phyloP scores from a whole-genome alignment of 140 eudicot species.

The Senecio squalidus region DNA sequence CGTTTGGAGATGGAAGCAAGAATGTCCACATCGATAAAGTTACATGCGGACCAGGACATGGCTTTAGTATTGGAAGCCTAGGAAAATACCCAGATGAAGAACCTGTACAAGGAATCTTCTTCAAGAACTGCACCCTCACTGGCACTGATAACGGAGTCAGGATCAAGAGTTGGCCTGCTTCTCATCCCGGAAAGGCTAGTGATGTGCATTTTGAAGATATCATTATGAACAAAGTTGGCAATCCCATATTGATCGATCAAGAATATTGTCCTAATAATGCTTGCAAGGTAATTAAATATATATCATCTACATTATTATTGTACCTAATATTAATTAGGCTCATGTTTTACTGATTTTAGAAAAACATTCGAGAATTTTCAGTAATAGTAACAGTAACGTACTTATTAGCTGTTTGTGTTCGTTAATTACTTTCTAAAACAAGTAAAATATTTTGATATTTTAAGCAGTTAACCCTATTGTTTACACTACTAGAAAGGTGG shows the following conservation, averaged over 20 bases:
- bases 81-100: constrained; percentile 37
- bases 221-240: constrained; percentile 35
- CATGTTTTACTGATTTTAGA: no score
- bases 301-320: no score
- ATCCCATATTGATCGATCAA: constrained; percentile 61
- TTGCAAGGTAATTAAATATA: constrained; percentile 28
- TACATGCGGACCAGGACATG: constrained; percentile 66
- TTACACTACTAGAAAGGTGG: background rate
- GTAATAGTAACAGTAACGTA: no score
- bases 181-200: constrained; percentile 9
- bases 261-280: constrained; percentile 47
- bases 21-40: constrained; percentile 23
- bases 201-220: constrained; percentile 49
- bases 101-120: constrained; percentile 33
- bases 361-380: no score
- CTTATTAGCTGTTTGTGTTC: no score
- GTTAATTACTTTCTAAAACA: no score
- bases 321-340: no score
- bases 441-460: no score
- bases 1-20: constrained; percentile 41
- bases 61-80: constrained; percentile 56
- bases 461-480: no score
- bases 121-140: constrained; percentile 38
- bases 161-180: constrained; percentile 48
- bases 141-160: constrained; percentile 42